Percentiles rank a stretch among this genome's conserved stretches.
Evolutionary conservation across 2,329 filamentous ascomycete genomes (phyloP).

Genomic region (Ilyonectria mors-panacis): DNA sequence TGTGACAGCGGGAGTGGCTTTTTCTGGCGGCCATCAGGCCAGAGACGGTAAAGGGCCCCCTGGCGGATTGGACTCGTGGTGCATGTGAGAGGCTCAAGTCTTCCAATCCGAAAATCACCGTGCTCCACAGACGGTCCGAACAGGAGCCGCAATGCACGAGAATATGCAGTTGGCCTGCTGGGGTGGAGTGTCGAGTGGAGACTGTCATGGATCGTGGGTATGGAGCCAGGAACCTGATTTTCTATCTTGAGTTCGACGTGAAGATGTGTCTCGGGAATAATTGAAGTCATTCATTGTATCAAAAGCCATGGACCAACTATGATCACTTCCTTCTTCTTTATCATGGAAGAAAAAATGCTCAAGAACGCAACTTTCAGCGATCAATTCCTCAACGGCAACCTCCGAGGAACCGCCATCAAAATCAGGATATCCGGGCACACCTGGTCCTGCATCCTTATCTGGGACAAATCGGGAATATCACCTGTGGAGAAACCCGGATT

Average conservation of each 20-base stretch:
- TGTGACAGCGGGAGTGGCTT: background rate
- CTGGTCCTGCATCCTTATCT: background rate
- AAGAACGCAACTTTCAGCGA: background rate
- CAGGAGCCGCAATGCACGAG: background rate
- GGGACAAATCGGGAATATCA: background rate
- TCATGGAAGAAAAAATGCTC: background rate
- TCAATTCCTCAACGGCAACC: background rate
- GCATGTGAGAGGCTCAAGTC: background rate
- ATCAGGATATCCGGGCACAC: background rate
- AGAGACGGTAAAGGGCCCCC: background rate
- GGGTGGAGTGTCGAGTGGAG: background rate
- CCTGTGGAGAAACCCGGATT: background rate
- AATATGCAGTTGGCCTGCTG: background rate
- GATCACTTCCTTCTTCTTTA: background rate
- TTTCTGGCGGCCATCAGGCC: background rate
- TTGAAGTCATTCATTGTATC: background rate
- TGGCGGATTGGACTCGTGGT: background rate
- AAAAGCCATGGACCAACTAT: background rate
- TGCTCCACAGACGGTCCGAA: slow-evolving; percentile 23
- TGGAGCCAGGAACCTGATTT: background rate
- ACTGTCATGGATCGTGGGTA: background rate
- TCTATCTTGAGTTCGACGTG: background rate
- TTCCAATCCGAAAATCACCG: background rate
- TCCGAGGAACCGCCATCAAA: background rate
- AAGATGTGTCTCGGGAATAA: background rate